phyloP scores from a whole-genome alignment of 2,329 filamentous ascomycete species.

The Claviceps sp. region DNA sequence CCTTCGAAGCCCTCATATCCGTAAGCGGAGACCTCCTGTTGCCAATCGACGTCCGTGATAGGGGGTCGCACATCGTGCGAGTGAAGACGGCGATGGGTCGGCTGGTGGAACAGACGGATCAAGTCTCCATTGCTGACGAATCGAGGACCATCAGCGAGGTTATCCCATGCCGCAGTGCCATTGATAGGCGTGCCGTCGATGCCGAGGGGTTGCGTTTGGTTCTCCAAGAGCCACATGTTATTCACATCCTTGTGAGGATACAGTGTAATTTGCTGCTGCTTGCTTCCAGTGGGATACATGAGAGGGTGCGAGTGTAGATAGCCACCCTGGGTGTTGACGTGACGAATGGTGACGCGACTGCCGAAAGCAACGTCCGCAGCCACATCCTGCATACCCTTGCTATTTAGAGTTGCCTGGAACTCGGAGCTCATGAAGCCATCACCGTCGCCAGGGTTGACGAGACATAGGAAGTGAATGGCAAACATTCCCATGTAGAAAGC shows the following conservation, averaged over 20 bases:
- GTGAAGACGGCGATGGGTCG: conserved; percentile 80
- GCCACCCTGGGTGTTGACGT: conserved; percentile 94
- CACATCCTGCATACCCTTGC: conserved; percentile 90
- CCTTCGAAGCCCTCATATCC: conserved; percentile 94
- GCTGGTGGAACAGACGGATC: conserved; percentile 69
- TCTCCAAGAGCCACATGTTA: conserved; percentile 89
- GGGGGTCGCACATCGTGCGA: conserved; percentile 88
- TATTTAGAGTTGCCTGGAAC: conserved; percentile 95
- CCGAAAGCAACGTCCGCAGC: conserved; percentile 85
- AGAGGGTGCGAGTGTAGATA: conserved; percentile 94
- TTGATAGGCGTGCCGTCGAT: conserved; percentile 63
- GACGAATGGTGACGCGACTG: conserved; percentile 72
- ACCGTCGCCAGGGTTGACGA: conserved; percentile 89
- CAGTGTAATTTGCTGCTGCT: conserved; percentile 96
- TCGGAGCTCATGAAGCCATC: conserved; percentile 99
- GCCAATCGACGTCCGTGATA: conserved; percentile 80
- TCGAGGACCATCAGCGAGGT: conserved; percentile 41
- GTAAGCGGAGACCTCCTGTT: conserved; percentile 92
- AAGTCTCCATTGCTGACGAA: conserved; percentile 70
- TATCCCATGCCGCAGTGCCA: conserved; percentile 76
- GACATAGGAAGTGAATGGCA: conserved; percentile 85
- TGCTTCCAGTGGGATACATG: conserved; percentile 96
- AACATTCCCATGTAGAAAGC: conserved; percentile 97
- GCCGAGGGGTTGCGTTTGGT: conserved; percentile 82
- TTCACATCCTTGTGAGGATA: conserved; percentile 99